Evolutionary conservation across 257 asterid genomes (phyloP).

Genomic region (Salvia rosmarinus): DNA sequence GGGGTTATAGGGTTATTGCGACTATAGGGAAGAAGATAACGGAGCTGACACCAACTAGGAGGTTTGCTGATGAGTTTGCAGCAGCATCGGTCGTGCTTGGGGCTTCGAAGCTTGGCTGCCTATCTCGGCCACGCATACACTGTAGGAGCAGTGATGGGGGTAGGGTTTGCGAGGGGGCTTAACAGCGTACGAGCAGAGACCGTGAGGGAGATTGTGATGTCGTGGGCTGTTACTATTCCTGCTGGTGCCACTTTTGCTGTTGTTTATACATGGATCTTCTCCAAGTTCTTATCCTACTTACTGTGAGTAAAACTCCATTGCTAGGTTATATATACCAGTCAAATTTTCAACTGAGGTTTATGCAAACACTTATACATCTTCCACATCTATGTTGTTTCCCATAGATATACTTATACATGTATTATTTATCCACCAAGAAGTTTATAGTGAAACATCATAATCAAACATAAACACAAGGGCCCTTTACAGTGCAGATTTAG

Average conservation of each 20-base stretch:
- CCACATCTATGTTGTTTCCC: not conserved
- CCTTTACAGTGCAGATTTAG: too few relatives aligned
- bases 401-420: too few relatives aligned
- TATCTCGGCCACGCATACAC: slow-evolving; percentile 90
- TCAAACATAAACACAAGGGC: slow-evolving; percentile 19
- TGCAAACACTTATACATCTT: not conserved
- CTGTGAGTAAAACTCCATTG: slow-evolving; percentile 39
- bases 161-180: slow-evolving; percentile 90
- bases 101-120: slow-evolving; percentile 87
- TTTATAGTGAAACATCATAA: slow-evolving; percentile 1
- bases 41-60: slow-evolving; percentile 88
- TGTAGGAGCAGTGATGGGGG: slow-evolving; percentile 98
- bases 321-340: not conserved
- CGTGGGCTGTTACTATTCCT: slow-evolving; percentile 91
- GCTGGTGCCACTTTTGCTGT: slow-evolving; percentile 86
- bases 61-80: slow-evolving; percentile 96
- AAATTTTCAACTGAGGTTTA: not conserved
- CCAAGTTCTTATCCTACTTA: slow-evolving; percentile 60
- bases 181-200: slow-evolving; percentile 89
- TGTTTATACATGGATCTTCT: slow-evolving; percentile 78
- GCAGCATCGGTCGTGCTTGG: slow-evolving; percentile 88
- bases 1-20: slow-evolving; percentile 89
- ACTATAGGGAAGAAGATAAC: slow-evolving; percentile 95
- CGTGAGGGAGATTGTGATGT: slow-evolving; percentile 84
- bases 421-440: not conserved